Base-by-base conservation (phyloP, 2,329 filamentous ascomycete genomes). In the Tolypocladium tropicale region DNA sequence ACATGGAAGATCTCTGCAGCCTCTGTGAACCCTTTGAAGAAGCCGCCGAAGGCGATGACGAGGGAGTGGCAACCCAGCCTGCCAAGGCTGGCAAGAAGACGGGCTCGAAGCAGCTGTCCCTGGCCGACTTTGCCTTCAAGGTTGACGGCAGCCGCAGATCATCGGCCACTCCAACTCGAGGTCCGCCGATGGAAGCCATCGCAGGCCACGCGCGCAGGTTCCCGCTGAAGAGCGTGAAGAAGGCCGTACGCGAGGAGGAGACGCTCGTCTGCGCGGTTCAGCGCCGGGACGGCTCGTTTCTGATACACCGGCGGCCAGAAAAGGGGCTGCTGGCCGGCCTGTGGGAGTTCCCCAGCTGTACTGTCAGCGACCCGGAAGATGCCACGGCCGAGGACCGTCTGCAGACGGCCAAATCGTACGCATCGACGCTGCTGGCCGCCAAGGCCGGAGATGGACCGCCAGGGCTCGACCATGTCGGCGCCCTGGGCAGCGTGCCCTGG, bases 401-500 rank as follows among this genome's bases (percentile, higher is more conserved):
- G 60, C 59, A 64, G 12, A 63, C 70, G 6, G 78, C 78, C 0
- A 55, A 63, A 12, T 57, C 64, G 0, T 73, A 72, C 55, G 71
- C 72, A 1, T 60, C 63, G 1, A 60, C 56, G 0, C 52, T 74
- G 11, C 32, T 74, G 3, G 37, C 28, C 4, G 54, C 55, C 14
- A 58, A 60, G 2, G 41, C 9, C 28, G 28, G 28, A 25, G 2
- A n/a, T 25, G 16, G 14, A 28, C 7, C 16, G 6, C 28, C 46
- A 4, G 28, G 28, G 7, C 53, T 71, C 21, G 70, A 67, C 51
- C 64, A 76, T 48, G 58, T 68, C 0, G 66, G 66, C 0, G 76
- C 79, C 34, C 59, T 82, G n/a, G 80, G 76, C 0, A 77, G 69
- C 48, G 74, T 83, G 14, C 79, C 79, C 0, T 83, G 80, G 80